Evolutionary conservation across 2,329 filamentous ascomycete genomes (phyloP).

Genomic region (Diaporthe nobilis): DNA sequence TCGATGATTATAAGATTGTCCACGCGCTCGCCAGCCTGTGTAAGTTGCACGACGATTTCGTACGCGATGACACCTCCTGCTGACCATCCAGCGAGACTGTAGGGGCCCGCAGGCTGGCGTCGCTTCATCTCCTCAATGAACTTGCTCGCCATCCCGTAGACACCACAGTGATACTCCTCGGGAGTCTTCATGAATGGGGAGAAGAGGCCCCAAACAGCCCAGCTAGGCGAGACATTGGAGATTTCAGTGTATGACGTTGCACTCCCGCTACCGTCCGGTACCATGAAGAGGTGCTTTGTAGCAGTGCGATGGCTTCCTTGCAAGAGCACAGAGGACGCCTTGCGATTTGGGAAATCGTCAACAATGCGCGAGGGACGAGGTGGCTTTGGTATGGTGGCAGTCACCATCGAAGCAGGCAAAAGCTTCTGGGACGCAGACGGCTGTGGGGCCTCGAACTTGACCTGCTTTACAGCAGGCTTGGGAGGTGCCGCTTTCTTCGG

Average conservation of each 20-base stretch:
- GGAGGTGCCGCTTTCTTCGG: constrained; percentile 53
- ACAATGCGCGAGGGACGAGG: constrained; percentile 54
- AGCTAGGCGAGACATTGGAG: constrained; percentile 61
- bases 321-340: constrained; percentile 61
- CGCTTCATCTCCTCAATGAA: constrained; percentile 80
- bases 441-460: constrained; percentile 46
- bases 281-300: constrained; percentile 65
- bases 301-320: constrained; percentile 66
- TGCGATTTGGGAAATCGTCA: constrained; percentile 65
- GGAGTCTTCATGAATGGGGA: constrained; percentile 81
- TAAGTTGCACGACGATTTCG: constrained; percentile 74
- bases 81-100: constrained; percentile 81
- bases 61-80: constrained; percentile 82
- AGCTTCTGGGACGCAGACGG: constrained; percentile 43
- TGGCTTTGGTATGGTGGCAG: constrained; percentile 62
- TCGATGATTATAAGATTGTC: constrained; percentile 76
- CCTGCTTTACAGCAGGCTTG: constrained; percentile 47
- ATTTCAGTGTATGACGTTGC: constrained; percentile 78
- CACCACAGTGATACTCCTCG: constrained; percentile 74
- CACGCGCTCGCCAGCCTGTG: constrained; percentile 69
- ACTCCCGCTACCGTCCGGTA: constrained; percentile 70
- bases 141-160: constrained; percentile 74
- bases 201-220: constrained; percentile 72
- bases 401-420: constrained; percentile 45
- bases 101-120: constrained; percentile 78